Conservation (phyloP, 73 alveolate species). For the Tetrahymena borealis region DNA sequence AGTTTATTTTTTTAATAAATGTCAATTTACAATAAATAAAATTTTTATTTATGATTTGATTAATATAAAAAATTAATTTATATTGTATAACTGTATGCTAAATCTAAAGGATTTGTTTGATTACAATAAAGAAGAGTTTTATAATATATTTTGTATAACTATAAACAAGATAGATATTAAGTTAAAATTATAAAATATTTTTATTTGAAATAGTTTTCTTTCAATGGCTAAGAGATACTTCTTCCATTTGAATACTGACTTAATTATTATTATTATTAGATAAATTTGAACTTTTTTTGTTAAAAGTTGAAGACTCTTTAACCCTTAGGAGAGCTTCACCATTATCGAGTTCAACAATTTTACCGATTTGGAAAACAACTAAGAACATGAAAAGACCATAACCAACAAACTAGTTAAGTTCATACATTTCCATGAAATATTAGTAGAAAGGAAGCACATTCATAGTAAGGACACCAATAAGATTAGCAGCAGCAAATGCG, state of each 20-base stretch:
- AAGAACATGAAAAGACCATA: background rate
- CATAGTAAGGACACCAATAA: background rate
- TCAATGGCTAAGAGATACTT: background rate
- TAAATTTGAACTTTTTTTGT: background rate
- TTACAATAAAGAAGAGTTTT: too few species aligned
- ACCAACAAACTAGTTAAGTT: background rate
- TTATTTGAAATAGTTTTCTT: too few species aligned
- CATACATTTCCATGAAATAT: background rate
- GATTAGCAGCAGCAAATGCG: background rate
- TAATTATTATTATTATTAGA: background rate
- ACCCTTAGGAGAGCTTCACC: background rate
- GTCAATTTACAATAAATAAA: too few species aligned
- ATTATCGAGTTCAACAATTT: background rate
- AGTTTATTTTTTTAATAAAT: too few species aligned
- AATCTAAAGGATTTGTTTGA: too few species aligned
- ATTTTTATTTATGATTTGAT: too few species aligned
- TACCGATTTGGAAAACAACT: background rate
- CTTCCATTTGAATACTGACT: background rate
- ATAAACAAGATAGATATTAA: too few species aligned
- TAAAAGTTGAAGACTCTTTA: background rate
- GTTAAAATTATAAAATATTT: too few species aligned
- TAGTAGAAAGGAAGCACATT: background rate
- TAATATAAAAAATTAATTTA: too few species aligned
- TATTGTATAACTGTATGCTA: too few species aligned
- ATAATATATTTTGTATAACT: too few species aligned